A percentile compares a stretch with the other conserved stretches of the same genome.
Evolutionary conservation across 805 yeast genomes (phyloP).

Genomic region (Torulaspora indica): DNA sequence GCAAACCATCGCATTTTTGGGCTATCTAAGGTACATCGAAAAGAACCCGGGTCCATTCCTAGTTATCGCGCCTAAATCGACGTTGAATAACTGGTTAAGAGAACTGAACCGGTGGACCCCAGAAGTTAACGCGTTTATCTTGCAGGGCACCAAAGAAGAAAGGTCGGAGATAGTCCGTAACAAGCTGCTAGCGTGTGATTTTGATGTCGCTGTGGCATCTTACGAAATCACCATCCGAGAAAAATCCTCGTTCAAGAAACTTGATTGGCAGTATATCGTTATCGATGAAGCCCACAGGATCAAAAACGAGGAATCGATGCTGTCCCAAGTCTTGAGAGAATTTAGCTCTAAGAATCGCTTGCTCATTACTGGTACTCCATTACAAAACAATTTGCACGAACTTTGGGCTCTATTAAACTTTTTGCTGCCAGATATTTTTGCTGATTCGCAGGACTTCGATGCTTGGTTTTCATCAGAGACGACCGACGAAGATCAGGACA

Average conservation of each 20-base stretch:
- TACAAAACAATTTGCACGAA: slow-evolving; percentile 75
- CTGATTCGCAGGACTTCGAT: slow-evolving; percentile 68
- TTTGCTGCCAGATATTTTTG: slow-evolving; percentile 71
- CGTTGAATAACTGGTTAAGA: slow-evolving; percentile 75
- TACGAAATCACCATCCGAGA: slow-evolving; percentile 76
- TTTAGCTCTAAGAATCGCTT: slow-evolving; percentile 66
- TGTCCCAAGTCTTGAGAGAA: slow-evolving; percentile 70
- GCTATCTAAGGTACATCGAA: slow-evolving; percentile 61
- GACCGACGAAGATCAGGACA: slow-evolving; percentile 43
- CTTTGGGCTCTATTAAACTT: slow-evolving; percentile 77
- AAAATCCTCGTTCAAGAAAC: slow-evolving; percentile 59
- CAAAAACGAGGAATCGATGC: slow-evolving; percentile 67
- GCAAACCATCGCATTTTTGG: slow-evolving; percentile 72
- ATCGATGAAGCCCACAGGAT: slow-evolving; percentile 81
- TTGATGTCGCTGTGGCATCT: slow-evolving; percentile 67
- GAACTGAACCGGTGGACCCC: slow-evolving; percentile 80
- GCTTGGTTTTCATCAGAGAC: slow-evolving; percentile 58
- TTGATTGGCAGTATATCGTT: slow-evolving; percentile 70
- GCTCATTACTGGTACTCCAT: slow-evolving; percentile 76
- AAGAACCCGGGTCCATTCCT: slow-evolving; percentile 66
- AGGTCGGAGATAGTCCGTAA: slow-evolving; percentile 51
- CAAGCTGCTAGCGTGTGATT: slow-evolving; percentile 52
- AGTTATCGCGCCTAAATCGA: slow-evolving; percentile 74
- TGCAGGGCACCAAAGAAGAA: slow-evolving; percentile 71
- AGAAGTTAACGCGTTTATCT: slow-evolving; percentile 61